Evolutionary conservation across 1,139 yeast genomes (phyloP).

Genomic region (Blastobotrys buckinghamii): DNA sequence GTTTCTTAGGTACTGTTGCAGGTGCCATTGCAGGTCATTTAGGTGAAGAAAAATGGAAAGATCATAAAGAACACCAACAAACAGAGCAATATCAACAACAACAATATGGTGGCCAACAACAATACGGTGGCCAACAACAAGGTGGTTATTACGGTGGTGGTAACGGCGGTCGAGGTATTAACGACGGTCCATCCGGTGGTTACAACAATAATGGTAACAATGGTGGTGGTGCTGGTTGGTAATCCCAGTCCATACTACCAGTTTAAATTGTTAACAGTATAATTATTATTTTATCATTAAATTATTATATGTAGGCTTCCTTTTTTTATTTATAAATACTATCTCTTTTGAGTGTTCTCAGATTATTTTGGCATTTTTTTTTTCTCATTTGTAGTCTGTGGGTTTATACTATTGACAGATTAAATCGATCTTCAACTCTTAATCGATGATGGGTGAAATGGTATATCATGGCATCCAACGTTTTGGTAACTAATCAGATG

Average conservation of each 20-base stretch:
- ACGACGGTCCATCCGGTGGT: background rate
- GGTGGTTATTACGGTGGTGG: slow-evolving; percentile 5
- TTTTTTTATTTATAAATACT: background rate
- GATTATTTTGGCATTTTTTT: no score
- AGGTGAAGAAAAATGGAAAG: slow-evolving; percentile 39
- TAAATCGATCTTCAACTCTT: no score
- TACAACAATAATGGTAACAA: background rate
- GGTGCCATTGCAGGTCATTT: slow-evolving; percentile 59
- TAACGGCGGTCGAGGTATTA: slow-evolving; percentile 2
- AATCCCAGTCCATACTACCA: background rate
- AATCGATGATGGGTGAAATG: no score
- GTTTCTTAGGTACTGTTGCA: slow-evolving; percentile 47
- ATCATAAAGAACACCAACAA: slow-evolving; percentile 21
- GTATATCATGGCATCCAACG: no score
- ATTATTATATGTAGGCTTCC: background rate
- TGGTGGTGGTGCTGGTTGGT: slow-evolving; percentile 6
- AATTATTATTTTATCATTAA: background rate
- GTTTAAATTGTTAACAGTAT: background rate
- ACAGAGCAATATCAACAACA: slow-evolving; percentile 23
- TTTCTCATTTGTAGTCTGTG: no score
- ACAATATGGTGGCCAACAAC: slow-evolving; percentile 20
- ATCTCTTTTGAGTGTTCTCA: no score
- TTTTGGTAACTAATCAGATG: no score
- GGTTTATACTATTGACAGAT: no score
- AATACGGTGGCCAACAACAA: slow-evolving; percentile 1